A percentile compares a stretch with the other conserved stretches of the same genome.
These are phyloP conservation scores for Globisporangium camurandrum DNA, from an alignment of 352 stramenopile species.

Conservation along the genomic window DNA sequence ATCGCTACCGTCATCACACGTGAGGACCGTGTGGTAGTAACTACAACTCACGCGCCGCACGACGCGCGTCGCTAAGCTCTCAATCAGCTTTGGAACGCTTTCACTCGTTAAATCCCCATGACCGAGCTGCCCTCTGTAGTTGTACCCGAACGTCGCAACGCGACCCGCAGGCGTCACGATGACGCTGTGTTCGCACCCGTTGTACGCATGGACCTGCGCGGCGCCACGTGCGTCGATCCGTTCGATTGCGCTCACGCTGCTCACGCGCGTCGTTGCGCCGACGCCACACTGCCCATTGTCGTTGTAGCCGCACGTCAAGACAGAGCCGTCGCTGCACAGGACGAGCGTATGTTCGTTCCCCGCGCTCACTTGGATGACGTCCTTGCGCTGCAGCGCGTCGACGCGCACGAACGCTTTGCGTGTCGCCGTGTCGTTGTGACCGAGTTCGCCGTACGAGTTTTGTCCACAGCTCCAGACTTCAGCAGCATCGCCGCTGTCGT, in stretches of 20 bases:
- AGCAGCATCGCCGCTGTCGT: constrained; percentile 49
- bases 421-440: constrained; percentile 82
- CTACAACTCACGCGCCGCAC: constrained; percentile 87
- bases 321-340: constrained; percentile 59
- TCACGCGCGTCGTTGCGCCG: constrained; percentile 73
- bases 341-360: constrained; percentile 92
- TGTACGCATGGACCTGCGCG: constrained; percentile 87
- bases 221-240: constrained; percentile 46
- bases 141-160: constrained; percentile 87
- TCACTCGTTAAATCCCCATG: constrained; percentile 87
- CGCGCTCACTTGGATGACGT: constrained; percentile 75
- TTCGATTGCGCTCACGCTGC: constrained; percentile 59
- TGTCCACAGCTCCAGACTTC: constrained; percentile 93
- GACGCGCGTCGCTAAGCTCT: constrained; percentile 50
- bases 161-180: constrained; percentile 71
- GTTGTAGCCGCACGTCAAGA: constrained; percentile 91
- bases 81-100: constrained; percentile 70
- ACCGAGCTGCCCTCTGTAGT: constrained; percentile 90
- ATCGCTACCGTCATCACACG: constrained; percentile 36
- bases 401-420: constrained; percentile 81
- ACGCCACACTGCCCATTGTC: constrained; percentile 92
- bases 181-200: constrained; percentile 91
- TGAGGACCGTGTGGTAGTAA: constrained; percentile 90
- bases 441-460: constrained; percentile 92
- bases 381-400: constrained; percentile 63